Conservation (phyloP, 768 basidiomycete species). For the Chalciporus chontae region DNA sequence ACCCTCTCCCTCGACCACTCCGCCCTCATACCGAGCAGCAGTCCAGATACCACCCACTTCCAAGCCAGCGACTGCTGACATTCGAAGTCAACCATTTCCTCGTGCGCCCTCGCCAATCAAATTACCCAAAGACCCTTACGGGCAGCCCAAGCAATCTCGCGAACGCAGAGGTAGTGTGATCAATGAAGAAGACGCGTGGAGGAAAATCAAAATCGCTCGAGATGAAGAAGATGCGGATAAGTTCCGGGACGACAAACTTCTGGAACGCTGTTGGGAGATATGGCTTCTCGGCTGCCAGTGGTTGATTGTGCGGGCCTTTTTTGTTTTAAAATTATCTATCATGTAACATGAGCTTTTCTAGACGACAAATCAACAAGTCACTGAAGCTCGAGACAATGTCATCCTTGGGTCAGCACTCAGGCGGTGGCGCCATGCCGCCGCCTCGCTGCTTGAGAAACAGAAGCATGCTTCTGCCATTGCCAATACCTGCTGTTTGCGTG, state of each 20-base stretch:
- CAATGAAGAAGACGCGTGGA: conserved; percentile 76
- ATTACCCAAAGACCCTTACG: conserved; percentile 22
- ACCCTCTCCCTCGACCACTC: conserved; percentile 37
- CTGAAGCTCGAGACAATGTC: conserved; percentile 63
- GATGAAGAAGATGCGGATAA: conserved; percentile 70
- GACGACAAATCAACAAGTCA: conserved; percentile 71
- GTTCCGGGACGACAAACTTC: conserved; percentile 58
- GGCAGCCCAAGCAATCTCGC: conserved; percentile 23
- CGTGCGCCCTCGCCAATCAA: conserved; percentile 31
- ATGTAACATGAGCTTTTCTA: conserved; percentile 29
- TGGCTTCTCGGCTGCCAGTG: conserved; percentile 72
- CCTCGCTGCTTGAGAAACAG: conserved; percentile 36
- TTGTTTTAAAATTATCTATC: conserved; percentile 9
- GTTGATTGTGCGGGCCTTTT: conserved; percentile 57
- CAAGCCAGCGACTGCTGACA: conserved; percentile 10
- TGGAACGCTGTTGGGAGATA: conserved; percentile 70
- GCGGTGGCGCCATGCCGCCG: conserved; percentile 52
- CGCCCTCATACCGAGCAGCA: conserved; percentile 49
- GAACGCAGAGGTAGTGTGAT: conserved; percentile 48
- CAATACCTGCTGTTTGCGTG: conserved; percentile 41
- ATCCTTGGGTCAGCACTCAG: conserved; percentile 56
- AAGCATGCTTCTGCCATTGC: conserved; percentile 43
- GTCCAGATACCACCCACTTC: conserved; percentile 26
- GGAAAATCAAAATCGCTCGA: conserved; percentile 65
- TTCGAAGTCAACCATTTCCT: conserved; percentile 11